Percentiles rank a stretch among this genome's conserved stretches.
Conservation (phyloP, 352 stramenopile species). For the Phytopythium mirpurense region DNA sequence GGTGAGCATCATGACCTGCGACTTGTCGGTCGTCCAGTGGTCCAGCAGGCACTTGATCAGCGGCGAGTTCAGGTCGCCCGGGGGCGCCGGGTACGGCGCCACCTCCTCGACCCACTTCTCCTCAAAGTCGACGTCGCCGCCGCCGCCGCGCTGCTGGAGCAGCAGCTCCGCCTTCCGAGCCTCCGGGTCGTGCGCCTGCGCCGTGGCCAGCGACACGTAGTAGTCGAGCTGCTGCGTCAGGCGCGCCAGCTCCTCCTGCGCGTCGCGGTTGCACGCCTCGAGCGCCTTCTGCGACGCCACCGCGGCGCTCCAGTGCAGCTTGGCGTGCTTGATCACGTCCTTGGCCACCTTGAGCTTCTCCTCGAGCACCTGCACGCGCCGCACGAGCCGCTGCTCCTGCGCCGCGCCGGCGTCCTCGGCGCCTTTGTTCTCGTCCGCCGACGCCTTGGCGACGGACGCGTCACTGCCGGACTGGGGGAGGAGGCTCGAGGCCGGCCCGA, state of each 20-base stretch:
- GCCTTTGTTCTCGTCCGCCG: conserved; percentile 10
- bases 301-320: conserved; percentile 57
- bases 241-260: conserved; percentile 42
- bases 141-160: conserved; percentile 11
- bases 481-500: conserved; percentile 17
- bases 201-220: conserved; percentile 22
- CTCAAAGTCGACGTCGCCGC: conserved; percentile 6
- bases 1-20: conserved; percentile 43
- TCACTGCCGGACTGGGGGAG: conserved; percentile 37
- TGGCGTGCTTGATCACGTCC: conserved; percentile 57
- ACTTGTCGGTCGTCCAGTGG: conserved; percentile 66
- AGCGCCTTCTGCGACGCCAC: conserved; percentile 60
- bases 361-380: conserved; percentile 32
- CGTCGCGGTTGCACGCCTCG: conserved; percentile 46
- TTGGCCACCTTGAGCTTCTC: conserved; percentile 44
- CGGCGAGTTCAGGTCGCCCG: conserved; percentile 59
- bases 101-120: conserved; percentile 52
- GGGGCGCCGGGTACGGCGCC: conserved; percentile 45
- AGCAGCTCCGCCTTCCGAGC: neutral
- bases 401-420: conserved; percentile 14
- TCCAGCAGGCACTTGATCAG: conserved; percentile 57
- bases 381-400: conserved; percentile 23
- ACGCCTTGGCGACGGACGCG: conserved; percentile 18
- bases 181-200: neutral
- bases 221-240: conserved; percentile 44